phyloP scores from a whole-genome alignment of 2,329 filamentous ascomycete species.

The Lasiodiplodia hormozganensis region DNA sequence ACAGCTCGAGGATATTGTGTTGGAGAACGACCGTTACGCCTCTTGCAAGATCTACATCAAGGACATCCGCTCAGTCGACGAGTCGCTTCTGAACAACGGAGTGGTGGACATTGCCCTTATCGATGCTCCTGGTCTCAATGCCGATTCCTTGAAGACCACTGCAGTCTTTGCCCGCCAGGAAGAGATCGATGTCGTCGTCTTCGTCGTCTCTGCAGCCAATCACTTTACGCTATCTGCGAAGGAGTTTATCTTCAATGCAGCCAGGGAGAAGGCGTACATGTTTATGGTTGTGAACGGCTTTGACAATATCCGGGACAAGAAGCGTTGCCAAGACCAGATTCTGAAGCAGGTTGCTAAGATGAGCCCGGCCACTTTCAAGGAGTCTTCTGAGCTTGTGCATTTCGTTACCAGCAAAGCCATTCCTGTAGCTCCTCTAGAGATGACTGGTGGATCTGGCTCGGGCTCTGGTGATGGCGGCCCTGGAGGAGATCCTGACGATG shows the following conservation, averaged over 20 bases:
- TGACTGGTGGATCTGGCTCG: conserved; percentile 55
- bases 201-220: conserved; percentile 96
- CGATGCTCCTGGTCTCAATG: conserved; percentile 93
- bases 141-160: conserved; percentile 95
- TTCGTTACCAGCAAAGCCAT: conserved; percentile 98
- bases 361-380: conserved; percentile 93
- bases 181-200: conserved; percentile 98
- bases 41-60: conserved; percentile 98
- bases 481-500: conserved; percentile 45
- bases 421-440: conserved; percentile 70
- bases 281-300: conserved; percentile 99
- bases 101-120: conserved; percentile 98
- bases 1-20: conserved; percentile 86
- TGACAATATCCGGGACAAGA: conserved; percentile 90
- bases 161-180: conserved; percentile 97
- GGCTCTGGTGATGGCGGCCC: conserved; percentile 37
- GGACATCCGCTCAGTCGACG: conserved; percentile 86
- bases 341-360: conserved; percentile 85
- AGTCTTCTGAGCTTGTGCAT: conserved; percentile 90
- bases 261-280: conserved; percentile 96
- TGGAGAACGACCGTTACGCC: conserved; percentile 85
- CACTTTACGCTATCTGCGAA: conserved; percentile 98
- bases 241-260: conserved; percentile 95
- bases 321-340: conserved; percentile 90
- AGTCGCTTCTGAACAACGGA: conserved; percentile 94